Base-by-base conservation (phyloP, 768 basidiomycete species). In the Pleurotus ostreatus region DNA sequence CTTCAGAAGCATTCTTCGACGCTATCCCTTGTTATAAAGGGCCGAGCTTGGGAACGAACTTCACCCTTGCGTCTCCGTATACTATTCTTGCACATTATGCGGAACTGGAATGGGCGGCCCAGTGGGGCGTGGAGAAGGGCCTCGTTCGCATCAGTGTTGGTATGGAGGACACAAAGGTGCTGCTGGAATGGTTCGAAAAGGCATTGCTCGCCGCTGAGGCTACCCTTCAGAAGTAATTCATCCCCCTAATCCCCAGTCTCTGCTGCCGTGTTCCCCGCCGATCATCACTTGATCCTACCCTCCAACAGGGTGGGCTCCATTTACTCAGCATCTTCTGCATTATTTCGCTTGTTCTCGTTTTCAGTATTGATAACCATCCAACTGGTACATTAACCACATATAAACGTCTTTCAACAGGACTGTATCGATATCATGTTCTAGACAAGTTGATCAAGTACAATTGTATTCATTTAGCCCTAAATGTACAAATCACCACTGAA, bases 11-110 rank as follows among this genome's bases (percentile, higher is more conserved):
- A 37, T 89, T 89, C 71, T 89, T 81, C 63, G 86, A 91, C 66
- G 70, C 77, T 0, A 71, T 91, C 48, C 74, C 75, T n/a, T 88
- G 81, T 69, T 74, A 76, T 52, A 91, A 91, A 68, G 89, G 89
- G 5, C 89, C 89, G 5, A 78, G 78, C 58, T 74, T 85, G 8
- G 89, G 89, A 9, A 91, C 89, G 52, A 90, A 86, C 71, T 91
- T 91, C 66, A 90, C 89, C 4, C 75, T 91, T 25, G 86, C 87
- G 49, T 86, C 80, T 57, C 89, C 89, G 16, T 91, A 88, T 65
- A 85, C 85, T 20, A 80, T 91, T 58, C 72, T 91, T 41, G 89
- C 87, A 49, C 89, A 91, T 68, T 91, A 83, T 55, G 61, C 70
- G 1, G 89, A 91, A 67, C 72, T 89, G 37, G 84, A 82, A 44